Conservation (phyloP, 306 rosid species). For the Argentina anserina region DNA sequence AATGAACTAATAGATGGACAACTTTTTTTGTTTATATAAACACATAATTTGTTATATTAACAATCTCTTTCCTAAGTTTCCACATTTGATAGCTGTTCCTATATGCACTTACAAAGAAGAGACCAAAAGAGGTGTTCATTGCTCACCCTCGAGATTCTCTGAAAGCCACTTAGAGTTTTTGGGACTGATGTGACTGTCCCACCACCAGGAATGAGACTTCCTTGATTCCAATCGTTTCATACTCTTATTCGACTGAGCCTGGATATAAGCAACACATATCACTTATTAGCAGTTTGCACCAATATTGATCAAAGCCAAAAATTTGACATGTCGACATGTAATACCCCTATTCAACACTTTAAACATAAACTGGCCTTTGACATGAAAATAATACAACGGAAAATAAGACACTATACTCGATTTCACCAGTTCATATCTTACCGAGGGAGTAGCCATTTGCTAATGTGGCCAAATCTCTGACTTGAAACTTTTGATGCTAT, state of each 20-base stretch:
- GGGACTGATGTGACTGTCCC: constrained; percentile 83
- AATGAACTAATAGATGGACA: neutral
- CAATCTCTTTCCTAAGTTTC: neutral
- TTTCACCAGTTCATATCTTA: constrained; percentile 27
- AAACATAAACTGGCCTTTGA: neutral
- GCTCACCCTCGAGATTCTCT: constrained; percentile 84
- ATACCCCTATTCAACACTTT: neutral
- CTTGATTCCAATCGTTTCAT: constrained; percentile 62
- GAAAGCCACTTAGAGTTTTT: constrained; percentile 84
- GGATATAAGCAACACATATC: constrained; percentile 9
- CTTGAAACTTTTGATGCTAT: neutral
- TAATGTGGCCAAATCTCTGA: constrained; percentile 19
- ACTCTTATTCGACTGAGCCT: constrained; percentile 42
- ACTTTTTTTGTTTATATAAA: neutral
- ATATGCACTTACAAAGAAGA: neutral
- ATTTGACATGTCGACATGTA: neutral
- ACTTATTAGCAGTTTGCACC: neutral
- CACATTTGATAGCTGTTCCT: neutral
- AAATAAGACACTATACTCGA: neutral
- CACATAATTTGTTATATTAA: neutral
- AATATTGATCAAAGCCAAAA: neutral
- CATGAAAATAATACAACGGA: neutral
- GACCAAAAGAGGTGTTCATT: constrained; percentile 4
- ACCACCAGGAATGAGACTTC: constrained; percentile 90
- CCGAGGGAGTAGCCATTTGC: constrained; percentile 61